A percentile compares a stretch with the other conserved stretches of the same genome.
These are phyloP conservation scores for Scheffersomyces cryptocercus DNA, from an alignment of 1,139 yeast genomes.

Conservation along the genomic window DNA sequence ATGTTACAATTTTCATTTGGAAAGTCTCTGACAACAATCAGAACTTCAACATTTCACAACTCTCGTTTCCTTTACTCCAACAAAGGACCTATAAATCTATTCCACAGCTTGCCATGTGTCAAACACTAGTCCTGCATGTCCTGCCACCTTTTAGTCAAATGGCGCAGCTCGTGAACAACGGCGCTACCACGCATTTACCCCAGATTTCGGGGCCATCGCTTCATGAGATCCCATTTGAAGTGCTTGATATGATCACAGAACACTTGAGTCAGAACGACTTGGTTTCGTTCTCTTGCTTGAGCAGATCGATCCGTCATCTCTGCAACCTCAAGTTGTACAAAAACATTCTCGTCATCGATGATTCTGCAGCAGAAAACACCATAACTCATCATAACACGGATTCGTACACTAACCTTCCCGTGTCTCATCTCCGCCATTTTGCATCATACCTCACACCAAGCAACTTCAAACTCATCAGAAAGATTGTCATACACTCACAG, in stretches of 20 bases:
- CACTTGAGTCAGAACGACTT: slow-evolving; percentile 15
- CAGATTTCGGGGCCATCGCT: too few species aligned
- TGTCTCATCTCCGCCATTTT: slow-evolving; percentile 14
- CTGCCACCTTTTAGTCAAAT: too few species aligned
- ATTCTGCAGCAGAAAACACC: slow-evolving; percentile 8
- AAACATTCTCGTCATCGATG: slow-evolving; percentile 16
- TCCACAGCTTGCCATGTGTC: too few species aligned
- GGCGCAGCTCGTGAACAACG: too few species aligned
- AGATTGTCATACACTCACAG: slow-evolving; percentile 21
- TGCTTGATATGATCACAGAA: slow-evolving; percentile 12
- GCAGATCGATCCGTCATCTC: slow-evolving; percentile 12
- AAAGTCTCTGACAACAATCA: too few species aligned
- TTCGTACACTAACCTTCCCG: not conserved
- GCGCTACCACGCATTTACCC: too few species aligned
- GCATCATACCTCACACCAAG: slow-evolving; percentile 9
- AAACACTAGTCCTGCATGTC: too few species aligned
- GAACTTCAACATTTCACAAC: too few species aligned
- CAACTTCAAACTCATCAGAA: slow-evolving; percentile 15
- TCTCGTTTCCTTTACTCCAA: too few species aligned
- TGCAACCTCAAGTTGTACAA: slow-evolving; percentile 18
- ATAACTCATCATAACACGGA: slow-evolving; percentile 2
- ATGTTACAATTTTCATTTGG: too few species aligned
- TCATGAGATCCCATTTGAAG: slow-evolving; percentile 10
- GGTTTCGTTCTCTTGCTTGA: slow-evolving; percentile 13
- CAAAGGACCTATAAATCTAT: too few species aligned